Evolutionary conservation across 202 grass and related monocot species (phyloP).

Genomic region (Setaria italica): DNA sequence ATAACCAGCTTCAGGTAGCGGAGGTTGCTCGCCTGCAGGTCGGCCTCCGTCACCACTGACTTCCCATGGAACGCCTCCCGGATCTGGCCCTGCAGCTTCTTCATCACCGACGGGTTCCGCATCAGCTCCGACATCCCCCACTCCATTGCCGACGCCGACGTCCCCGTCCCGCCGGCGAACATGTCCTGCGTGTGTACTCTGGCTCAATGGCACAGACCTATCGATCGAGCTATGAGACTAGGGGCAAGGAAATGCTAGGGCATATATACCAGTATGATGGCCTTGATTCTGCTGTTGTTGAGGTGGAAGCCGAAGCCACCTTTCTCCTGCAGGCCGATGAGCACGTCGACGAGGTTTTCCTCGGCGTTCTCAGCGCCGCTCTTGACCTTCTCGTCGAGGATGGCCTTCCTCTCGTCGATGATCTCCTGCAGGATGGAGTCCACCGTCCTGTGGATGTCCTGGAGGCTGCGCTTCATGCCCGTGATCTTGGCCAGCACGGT

Average conservation of each 20-base stretch:
- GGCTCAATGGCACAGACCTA: no score
- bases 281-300: no score
- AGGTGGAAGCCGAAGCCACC: no score
- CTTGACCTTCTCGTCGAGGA: slow-evolving; percentile 17
- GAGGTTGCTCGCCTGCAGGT: slow-evolving; percentile 44
- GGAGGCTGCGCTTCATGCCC: slow-evolving; percentile 49
- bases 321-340: no score
- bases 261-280: no score
- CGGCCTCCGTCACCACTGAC: slow-evolving; percentile 31
- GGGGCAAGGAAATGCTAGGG: no score
- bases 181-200: no score
- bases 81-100: slow-evolving; percentile 52
- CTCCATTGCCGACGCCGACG: no score
- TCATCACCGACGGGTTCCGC: slow-evolving; percentile 19
- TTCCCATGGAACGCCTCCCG: slow-evolving; percentile 40
- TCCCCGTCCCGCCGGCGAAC: no score
- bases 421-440: slow-evolving; percentile 53
- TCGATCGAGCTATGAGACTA: no score
- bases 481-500: slow-evolving; percentile 37
- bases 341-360: no score
- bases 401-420: slow-evolving; percentile 44
- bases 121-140: no score
- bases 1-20: slow-evolving; percentile 59
- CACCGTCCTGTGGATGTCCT: slow-evolving; percentile 39
- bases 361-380: slow-evolving; percentile 16